A percentile compares a stretch with the other conserved stretches of the same genome.
Evolutionary conservation across 1,139 yeast species (phyloP).

Genomic region (Yamadazyma conglobata): DNA sequence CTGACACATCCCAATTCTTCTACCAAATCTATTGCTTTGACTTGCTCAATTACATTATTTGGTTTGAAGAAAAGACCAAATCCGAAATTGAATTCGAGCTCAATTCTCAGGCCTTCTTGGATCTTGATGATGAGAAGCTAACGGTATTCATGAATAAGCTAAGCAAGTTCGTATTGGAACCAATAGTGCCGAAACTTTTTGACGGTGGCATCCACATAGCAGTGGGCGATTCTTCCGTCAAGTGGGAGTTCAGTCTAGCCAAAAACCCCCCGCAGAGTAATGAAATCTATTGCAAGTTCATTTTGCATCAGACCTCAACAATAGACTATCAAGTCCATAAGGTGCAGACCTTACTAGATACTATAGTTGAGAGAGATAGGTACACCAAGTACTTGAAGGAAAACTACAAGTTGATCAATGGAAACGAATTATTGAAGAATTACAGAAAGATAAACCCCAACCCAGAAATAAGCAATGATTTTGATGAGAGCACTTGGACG

Average conservation of each 20-base stretch:
- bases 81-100: constrained; percentile 18
- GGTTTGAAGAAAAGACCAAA: constrained; percentile 15
- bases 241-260: constrained; percentile 24
- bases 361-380: constrained; percentile 30
- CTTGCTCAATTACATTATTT: constrained; percentile 4
- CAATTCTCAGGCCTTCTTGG: constrained; percentile 22
- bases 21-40: constrained; percentile 8
- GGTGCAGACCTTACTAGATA: constrained; percentile 20
- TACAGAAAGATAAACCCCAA: constrained; percentile 20
- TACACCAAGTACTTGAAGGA: constrained; percentile 33
- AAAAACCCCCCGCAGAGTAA: constrained; percentile 7
- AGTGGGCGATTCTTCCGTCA: not conserved
- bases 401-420: constrained; percentile 37
- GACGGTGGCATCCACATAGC: not conserved
- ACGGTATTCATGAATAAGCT: constrained; percentile 10
- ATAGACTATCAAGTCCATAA: constrained; percentile 20
- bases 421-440: constrained; percentile 30
- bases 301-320: constrained; percentile 9
- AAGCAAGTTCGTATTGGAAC: not conserved
- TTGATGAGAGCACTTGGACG: constrained; percentile 11
- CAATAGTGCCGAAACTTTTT: not conserved
- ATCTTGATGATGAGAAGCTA: constrained; percentile 15
- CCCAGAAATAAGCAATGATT: constrained; percentile 5
- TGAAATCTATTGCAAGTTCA: constrained; percentile 6
- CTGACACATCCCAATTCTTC: constrained; percentile 1